These are phyloP conservation scores for Dissophora ornata DNA, from an alignment of 192 early-diverging fungal species.

Conservation along the genomic window DNA sequence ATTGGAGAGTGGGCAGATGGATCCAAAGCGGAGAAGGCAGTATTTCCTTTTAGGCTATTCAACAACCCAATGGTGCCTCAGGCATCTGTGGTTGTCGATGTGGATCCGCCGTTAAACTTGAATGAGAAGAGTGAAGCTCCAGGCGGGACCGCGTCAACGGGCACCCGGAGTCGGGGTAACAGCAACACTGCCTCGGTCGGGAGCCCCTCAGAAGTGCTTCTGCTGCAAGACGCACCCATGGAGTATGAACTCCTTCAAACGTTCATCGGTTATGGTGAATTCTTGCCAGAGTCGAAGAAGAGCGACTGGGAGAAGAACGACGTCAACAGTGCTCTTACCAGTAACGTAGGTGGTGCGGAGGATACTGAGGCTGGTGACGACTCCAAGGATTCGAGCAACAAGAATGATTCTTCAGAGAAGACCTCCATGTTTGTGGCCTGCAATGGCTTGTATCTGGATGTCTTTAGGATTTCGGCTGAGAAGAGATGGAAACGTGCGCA, in stretches of 20 bases:
- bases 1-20: slow-evolving; percentile 46
- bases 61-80: slow-evolving; percentile 39
- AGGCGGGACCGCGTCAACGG: not conserved
- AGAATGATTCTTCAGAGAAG: not conserved
- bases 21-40: slow-evolving; percentile 3
- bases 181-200: not conserved
- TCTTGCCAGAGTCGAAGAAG: slow-evolving; percentile 32
- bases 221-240: slow-evolving; percentile 10
- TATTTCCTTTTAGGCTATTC: slow-evolving; percentile 33
- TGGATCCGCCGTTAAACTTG: slow-evolving; percentile 3
- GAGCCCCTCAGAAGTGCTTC: not conserved
- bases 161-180: not conserved
- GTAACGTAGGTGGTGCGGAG: not conserved
- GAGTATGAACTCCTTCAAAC: slow-evolving; percentile 9
- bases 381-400: slow-evolving; percentile 4
- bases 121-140: slow-evolving; percentile 1
- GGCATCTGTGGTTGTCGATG: slow-evolving; percentile 8
- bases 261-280: slow-evolving; percentile 35
- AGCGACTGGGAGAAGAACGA: slow-evolving; percentile 42
- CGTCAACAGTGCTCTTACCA: slow-evolving; percentile 7
- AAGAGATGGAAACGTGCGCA: slow-evolving; percentile 36
- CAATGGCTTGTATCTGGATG: slow-evolving; percentile 40
- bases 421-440: slow-evolving; percentile 37
- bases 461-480: slow-evolving; percentile 30
- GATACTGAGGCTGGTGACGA: slow-evolving; percentile 9